Evolutionary conservation across 176 grass and related monocot genomes (phyloP).

Genomic region (Aegilops tauschii): DNA sequence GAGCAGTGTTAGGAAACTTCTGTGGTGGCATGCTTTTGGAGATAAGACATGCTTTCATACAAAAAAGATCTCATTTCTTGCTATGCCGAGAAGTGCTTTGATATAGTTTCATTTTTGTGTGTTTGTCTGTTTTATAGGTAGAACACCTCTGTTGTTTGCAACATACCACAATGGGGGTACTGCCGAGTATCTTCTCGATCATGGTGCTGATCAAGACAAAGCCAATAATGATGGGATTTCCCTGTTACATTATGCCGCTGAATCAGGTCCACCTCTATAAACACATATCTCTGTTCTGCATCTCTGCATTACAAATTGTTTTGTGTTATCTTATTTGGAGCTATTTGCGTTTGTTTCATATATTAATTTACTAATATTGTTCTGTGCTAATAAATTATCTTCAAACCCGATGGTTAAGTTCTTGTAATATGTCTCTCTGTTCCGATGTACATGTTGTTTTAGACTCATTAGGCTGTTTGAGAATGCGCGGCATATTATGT

Average conservation of each 20-base stretch:
- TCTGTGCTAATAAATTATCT: background rate
- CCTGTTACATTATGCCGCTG: background rate
- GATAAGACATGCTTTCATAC: background rate
- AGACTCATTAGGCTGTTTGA: background rate
- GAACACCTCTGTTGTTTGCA: constrained; percentile 5
- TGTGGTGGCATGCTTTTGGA: background rate
- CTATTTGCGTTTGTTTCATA: background rate
- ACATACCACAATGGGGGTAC: background rate
- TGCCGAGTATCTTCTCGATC: background rate
- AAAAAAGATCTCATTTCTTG: background rate
- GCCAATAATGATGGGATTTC: background rate
- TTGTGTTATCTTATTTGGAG: background rate
- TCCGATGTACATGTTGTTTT: background rate
- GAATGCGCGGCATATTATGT: background rate
- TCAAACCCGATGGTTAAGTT: background rate
- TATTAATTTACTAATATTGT: background rate
- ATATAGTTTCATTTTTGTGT: background rate
- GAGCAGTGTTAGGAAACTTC: background rate
- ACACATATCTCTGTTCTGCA: background rate
- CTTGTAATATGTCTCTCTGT: background rate
- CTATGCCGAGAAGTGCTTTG: background rate
- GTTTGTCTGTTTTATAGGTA: background rate
- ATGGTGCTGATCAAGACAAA: background rate
- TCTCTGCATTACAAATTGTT: background rate
- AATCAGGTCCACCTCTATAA: background rate